A percentile compares a stretch with the other conserved stretches of the same genome.
Conservation (phyloP, 2,329 filamentous ascomycete species). For the Colletotrichum liriopes region DNA sequence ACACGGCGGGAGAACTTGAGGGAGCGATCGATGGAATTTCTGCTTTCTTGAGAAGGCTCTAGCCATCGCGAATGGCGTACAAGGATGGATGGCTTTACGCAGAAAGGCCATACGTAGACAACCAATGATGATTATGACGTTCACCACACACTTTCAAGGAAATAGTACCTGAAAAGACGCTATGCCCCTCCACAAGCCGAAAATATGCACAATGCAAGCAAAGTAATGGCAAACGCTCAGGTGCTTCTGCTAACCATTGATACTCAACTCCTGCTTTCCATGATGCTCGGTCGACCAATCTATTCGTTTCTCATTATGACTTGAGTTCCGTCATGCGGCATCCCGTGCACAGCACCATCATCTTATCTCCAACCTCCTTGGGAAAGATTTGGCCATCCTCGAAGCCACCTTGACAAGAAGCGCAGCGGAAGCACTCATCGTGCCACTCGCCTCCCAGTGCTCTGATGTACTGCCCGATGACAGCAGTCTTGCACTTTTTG, state of each 20-base stretch:
- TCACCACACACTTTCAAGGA: slow-evolving; percentile 17
- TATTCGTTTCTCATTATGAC: slow-evolving; percentile 51
- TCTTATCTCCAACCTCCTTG: slow-evolving; percentile 55
- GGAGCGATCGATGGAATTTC: slow-evolving; percentile 24
- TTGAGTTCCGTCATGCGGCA: slow-evolving; percentile 76
- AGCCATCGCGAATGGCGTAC: slow-evolving; percentile 20
- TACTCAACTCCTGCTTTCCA: neutral
- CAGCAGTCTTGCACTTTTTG: slow-evolving; percentile 84
- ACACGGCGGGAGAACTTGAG: slow-evolving; percentile 6
- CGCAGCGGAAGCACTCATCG: slow-evolving; percentile 89
- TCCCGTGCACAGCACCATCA: slow-evolving; percentile 71
- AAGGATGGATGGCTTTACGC: slow-evolving; percentile 21
- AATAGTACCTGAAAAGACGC: slow-evolving; percentile 3
- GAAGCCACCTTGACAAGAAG: slow-evolving; percentile 72
- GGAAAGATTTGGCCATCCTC: slow-evolving; percentile 78
- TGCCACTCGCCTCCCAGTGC: slow-evolving; percentile 96
- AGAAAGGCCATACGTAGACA: slow-evolving; percentile 25
- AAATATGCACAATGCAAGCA: neutral
- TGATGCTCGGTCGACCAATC: neutral
- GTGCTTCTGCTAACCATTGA: neutral
- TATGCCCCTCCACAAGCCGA: neutral
- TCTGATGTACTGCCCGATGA: slow-evolving; percentile 91
- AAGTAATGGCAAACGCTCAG: neutral
- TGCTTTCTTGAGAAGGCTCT: slow-evolving; percentile 22
- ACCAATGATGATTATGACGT: slow-evolving; percentile 41